A percentile compares a stretch with the other conserved stretches of the same genome.
Evolutionary conservation across 176 grass and related monocot species (phyloP).

Genomic region (Stipa capillata): DNA sequence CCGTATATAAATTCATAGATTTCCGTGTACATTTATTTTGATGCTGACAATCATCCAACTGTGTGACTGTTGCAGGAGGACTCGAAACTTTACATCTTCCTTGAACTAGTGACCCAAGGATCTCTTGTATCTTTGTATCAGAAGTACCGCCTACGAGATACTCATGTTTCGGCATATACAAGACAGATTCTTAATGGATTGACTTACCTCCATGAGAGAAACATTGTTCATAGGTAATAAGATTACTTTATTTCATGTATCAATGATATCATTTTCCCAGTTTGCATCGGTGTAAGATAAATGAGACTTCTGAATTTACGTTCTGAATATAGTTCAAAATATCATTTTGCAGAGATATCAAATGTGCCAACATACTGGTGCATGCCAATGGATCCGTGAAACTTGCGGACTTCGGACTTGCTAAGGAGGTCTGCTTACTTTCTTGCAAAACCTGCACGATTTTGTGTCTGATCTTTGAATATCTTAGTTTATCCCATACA

Average conservation of each 20-base stretch:
- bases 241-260: not conserved
- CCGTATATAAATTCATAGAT: not conserved
- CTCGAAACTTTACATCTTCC: conserved; percentile 83
- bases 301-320: conserved; percentile 8
- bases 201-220: conserved; percentile 78
- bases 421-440: conserved; percentile 58
- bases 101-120: conserved; percentile 96
- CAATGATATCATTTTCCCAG: not conserved
- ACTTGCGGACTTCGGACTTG: conserved; percentile 95
- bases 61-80: conserved; percentile 61
- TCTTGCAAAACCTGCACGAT: conserved; percentile 10
- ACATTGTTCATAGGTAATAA: conserved; percentile 87
- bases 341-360: conserved; percentile 75
- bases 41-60: not conserved
- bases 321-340: conserved; percentile 16
- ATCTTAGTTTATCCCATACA: not conserved
- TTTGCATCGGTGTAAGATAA: not conserved
- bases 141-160: conserved; percentile 64
- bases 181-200: conserved; percentile 90
- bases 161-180: conserved; percentile 88
- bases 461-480: not conserved
- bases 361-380: conserved; percentile 96
- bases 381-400: conserved; percentile 96
- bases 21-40: not conserved
- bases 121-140: conserved; percentile 85